These are phyloP conservation scores for Eimeria sp. DNA, from an alignment of 169 alveolate species.

Conservation along the genomic window DNA sequence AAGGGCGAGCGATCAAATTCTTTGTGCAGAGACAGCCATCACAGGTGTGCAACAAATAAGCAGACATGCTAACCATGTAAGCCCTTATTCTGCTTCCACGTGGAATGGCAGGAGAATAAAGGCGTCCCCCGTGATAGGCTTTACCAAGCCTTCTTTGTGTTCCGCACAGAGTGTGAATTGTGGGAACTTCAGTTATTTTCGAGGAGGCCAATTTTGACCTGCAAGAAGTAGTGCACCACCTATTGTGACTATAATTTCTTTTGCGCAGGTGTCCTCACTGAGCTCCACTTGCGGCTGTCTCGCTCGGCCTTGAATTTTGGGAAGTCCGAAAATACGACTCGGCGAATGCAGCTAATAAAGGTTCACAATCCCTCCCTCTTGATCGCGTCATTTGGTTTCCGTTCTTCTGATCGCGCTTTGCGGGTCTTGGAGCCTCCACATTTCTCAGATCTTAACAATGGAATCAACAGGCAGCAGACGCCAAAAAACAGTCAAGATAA, in stretches of 20 bases:
- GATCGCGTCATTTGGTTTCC: conserved; percentile 51
- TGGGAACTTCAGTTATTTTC: not conserved
- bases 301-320: conserved; percentile 69
- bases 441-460: conserved; percentile 22
- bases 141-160: not conserved
- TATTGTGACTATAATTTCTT: not conserved
- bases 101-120: not conserved
- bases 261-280: conserved; percentile 73
- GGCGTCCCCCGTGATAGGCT: not conserved
- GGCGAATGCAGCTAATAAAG: conserved; percentile 16
- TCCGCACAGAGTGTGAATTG: not conserved
- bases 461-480: not conserved
- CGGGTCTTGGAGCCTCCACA: conserved; percentile 61
- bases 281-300: conserved; percentile 43
- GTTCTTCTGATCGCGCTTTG: conserved; percentile 65
- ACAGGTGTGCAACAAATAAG: conserved; percentile 72
- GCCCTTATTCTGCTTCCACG: not conserved
- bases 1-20: conserved; percentile 73
- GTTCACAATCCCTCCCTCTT: conserved; percentile 71
- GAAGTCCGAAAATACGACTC: conserved; percentile 15
- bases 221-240: not conserved
- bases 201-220: not conserved
- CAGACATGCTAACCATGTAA: not conserved
- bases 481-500: not conserved
- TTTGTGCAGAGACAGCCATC: conserved; percentile 74